phyloP scores from a whole-genome alignment of 495 filamentous ascomycete genomes.

The Cercophora scortea region DNA sequence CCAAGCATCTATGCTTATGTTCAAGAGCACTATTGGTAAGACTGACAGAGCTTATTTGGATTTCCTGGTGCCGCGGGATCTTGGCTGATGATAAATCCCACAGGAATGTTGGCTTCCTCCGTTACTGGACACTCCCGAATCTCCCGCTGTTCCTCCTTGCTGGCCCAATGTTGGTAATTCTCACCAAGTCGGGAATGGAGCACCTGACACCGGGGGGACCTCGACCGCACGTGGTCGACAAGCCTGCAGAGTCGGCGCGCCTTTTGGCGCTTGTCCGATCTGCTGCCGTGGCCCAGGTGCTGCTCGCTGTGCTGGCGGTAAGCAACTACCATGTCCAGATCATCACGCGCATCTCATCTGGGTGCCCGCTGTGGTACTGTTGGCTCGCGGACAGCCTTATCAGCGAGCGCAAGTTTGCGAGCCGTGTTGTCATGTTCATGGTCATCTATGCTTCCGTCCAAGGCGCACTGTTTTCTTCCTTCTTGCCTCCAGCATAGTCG shows the following conservation, averaged over 20 bases:
- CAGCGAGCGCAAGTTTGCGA: constrained; percentile 19
- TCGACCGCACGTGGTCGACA: not conserved
- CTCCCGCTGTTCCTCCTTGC: constrained; percentile 83
- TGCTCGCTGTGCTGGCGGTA: constrained; percentile 63
- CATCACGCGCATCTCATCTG: constrained; percentile 79
- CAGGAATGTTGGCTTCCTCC: constrained; percentile 81
- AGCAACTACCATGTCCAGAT: constrained; percentile 89
- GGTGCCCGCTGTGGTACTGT: constrained; percentile 86
- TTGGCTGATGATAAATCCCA: not conserved
- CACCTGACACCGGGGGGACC: constrained; percentile 12
- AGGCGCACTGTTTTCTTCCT: constrained; percentile 77
- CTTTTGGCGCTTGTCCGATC: constrained; percentile 33
- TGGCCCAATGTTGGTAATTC: constrained; percentile 63
- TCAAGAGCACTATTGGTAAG: constrained; percentile 83
- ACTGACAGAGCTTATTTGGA: not conserved
- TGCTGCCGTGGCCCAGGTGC: constrained; percentile 63
- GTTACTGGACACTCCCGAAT: constrained; percentile 85
- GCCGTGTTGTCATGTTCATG: constrained; percentile 47
- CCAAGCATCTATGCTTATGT: constrained; percentile 92
- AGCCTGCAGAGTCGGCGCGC: constrained; percentile 10
- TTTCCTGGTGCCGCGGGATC: not conserved
- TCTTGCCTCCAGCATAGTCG: constrained; percentile 75
- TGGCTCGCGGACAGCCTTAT: constrained; percentile 48
- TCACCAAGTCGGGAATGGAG: constrained; percentile 55
- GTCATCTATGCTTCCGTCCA: constrained; percentile 77